Conservation (phyloP, 805 yeast species). For the Metschnikowia corniflorae region DNA sequence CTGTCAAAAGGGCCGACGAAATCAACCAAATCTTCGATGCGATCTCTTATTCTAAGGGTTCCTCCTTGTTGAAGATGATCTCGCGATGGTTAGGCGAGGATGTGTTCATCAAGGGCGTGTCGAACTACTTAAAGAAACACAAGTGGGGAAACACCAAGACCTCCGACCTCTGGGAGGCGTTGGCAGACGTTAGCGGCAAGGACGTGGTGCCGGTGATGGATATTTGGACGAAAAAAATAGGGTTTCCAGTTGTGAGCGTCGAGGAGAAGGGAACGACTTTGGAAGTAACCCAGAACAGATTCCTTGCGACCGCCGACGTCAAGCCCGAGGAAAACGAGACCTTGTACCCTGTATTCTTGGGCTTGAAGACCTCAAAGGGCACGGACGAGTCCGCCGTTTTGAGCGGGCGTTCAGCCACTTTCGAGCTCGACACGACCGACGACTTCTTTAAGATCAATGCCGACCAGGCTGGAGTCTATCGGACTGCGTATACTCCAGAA, state of each 20-base stretch:
- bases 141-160: constrained; percentile 77
- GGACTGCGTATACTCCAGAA: constrained; percentile 65
- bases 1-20: constrained; percentile 72
- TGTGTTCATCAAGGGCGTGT: constrained; percentile 72
- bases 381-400: constrained; percentile 58
- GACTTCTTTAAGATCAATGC: constrained; percentile 69
- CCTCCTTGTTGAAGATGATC: constrained; percentile 75
- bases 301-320: constrained; percentile 73
- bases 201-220: constrained; percentile 73
- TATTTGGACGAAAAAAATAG: constrained; percentile 76
- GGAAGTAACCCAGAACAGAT: constrained; percentile 66
- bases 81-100: constrained; percentile 78
- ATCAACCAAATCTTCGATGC: constrained; percentile 84
- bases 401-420: constrained; percentile 37
- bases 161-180: constrained; percentile 71
- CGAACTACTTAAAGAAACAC: constrained; percentile 70
- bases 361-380: constrained; percentile 57
- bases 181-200: constrained; percentile 65
- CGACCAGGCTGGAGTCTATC: constrained; percentile 70
- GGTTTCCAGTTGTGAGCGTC: constrained; percentile 71
- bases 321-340: constrained; percentile 68
- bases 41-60: constrained; percentile 79
- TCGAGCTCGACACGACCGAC: constrained; percentile 37
- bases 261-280: constrained; percentile 44
- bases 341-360: constrained; percentile 67